phyloP scores from a whole-genome alignment of 164 flowering plant genomes.

The Berberis vulgaris region DNA sequence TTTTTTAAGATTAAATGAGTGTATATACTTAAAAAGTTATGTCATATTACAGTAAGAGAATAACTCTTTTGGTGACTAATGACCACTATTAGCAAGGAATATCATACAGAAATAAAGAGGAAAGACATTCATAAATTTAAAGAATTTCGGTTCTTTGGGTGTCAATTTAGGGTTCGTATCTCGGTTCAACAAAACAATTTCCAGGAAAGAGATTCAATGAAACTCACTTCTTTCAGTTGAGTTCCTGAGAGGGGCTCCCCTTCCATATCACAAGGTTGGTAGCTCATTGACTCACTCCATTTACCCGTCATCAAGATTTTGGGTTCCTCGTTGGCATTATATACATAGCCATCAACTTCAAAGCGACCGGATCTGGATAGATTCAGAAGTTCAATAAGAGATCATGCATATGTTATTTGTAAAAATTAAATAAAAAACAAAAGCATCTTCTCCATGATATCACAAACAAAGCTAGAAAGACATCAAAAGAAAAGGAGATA shows the following conservation, averaged over 20 bases:
- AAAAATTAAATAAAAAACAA: neutral
- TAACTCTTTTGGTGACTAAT: too few species aligned
- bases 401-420: neutral
- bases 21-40: too few species aligned
- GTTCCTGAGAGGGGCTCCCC: constrained; percentile 69
- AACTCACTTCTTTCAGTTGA: constrained; percentile 51
- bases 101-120: too few species aligned
- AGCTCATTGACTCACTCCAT: constrained; percentile 64
- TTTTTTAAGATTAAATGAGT: too few species aligned
- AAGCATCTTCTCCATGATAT: neutral
- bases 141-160: neutral
- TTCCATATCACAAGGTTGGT: constrained; percentile 62
- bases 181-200: neutral
- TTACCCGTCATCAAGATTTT: constrained; percentile 78
- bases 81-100: too few species aligned
- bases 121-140: too few species aligned
- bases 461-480: neutral
- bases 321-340: constrained; percentile 67
- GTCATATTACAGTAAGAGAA: too few species aligned
- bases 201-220: neutral
- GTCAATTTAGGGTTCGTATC: neutral
- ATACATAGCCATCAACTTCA: constrained; percentile 86
- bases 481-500: too few species aligned
- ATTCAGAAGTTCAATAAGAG: constrained; percentile 4
- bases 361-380: constrained; percentile 60